Evolutionary conservation across 768 basidiomycete species (phyloP).

Genomic region (Auricularia heimuer): DNA sequence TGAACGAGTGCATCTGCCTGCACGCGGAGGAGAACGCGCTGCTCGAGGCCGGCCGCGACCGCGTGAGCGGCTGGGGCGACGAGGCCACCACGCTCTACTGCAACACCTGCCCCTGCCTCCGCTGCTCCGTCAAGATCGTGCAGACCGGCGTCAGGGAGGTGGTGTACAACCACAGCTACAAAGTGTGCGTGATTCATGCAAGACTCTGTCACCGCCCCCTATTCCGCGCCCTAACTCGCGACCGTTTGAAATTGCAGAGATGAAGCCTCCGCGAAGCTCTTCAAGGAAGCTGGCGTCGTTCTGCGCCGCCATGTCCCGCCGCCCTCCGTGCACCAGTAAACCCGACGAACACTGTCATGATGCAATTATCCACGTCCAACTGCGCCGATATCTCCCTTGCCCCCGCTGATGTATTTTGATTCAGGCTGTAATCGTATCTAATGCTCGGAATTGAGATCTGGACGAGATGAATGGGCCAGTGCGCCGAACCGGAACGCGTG

Average conservation of each 20-base stretch:
- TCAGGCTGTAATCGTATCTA: background rate
- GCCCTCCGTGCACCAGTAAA: background rate
- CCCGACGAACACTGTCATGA: background rate
- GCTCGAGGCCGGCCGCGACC: conserved; percentile 84
- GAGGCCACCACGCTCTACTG: conserved; percentile 83
- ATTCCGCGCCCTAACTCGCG: too few relatives aligned
- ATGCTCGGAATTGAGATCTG: background rate
- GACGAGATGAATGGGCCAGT: background rate
- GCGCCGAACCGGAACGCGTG: background rate
- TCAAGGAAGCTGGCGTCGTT: conserved; percentile 74
- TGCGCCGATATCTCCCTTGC: background rate
- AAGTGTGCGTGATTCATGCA: conserved; percentile 55
- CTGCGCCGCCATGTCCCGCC: conserved; percentile 61
- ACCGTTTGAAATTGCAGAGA: conserved; percentile 40
- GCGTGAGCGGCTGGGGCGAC: conserved; percentile 47
- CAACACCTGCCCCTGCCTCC: conserved; percentile 99
- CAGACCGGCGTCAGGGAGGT: conserved; percentile 88
- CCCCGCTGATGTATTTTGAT: background rate
- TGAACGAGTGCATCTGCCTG: conserved; percentile 81
- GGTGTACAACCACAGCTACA: conserved; percentile 90
- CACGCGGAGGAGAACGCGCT: conserved; percentile 98
- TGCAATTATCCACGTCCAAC: background rate
- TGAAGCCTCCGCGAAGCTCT: conserved; percentile 67
- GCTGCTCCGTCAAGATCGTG: conserved; percentile 94
- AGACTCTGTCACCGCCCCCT: background rate